Percentiles rank a stretch among this genome's conserved stretches.
phyloP scores from a whole-genome alignment of 257 asterid species.

The Solanum pimpinellifolium region DNA sequence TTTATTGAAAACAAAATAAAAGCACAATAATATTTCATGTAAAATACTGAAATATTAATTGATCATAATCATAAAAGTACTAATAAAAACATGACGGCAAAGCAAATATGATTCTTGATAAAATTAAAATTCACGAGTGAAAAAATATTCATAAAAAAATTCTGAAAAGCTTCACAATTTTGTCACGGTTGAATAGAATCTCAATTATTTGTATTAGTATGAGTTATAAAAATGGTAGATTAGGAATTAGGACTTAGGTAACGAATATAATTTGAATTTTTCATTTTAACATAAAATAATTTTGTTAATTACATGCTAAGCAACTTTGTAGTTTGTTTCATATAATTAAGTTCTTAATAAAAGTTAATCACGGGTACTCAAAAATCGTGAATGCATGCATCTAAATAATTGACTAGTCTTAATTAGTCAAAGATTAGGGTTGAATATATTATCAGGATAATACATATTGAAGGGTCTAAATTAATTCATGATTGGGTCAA shows the following conservation, averaged over 20 bases:
- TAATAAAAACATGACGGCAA: not conserved
- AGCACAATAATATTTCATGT: not conserved
- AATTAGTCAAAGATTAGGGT: not conserved
- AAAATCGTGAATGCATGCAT: not conserved
- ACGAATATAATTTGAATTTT: not conserved
- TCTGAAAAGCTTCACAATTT: not conserved
- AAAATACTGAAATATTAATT: not conserved
- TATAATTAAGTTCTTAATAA: not conserved
- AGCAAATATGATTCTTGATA: not conserved
- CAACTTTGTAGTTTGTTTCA: not conserved
- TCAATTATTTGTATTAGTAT: not conserved
- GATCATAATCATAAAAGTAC: not conserved
- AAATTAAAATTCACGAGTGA: not conserved
- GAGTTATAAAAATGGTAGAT: not conserved
- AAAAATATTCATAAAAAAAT: not conserved
- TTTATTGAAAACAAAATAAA: not conserved
- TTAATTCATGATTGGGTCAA: not conserved
- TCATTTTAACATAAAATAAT: not conserved
- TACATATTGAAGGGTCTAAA: not conserved
- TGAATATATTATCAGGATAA: not conserved
- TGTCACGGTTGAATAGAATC: not conserved
- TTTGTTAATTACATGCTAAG: not conserved
- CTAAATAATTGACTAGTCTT: not conserved
- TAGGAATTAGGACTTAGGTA: not conserved
- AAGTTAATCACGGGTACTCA: not conserved